These are phyloP conservation scores for Choiromyces venosus DNA, from an alignment of 495 filamentous ascomycete species.

Conservation along the genomic window DNA sequence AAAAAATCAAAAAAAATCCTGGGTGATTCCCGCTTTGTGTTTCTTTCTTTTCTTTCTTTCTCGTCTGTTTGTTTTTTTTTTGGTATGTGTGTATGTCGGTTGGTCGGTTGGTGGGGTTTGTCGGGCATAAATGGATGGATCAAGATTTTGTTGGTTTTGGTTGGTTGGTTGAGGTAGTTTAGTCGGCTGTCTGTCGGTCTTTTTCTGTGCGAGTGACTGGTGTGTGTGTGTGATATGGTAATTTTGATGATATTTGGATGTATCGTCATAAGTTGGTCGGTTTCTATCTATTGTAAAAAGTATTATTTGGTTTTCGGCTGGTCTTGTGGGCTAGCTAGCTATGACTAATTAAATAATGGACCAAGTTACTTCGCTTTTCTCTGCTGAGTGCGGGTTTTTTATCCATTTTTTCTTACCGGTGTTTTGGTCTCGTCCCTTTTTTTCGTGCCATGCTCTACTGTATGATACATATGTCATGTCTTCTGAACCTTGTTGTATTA, in stretches of 20 bases:
- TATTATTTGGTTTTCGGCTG: not conserved
- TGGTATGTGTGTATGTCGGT: not conserved
- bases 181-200: not conserved
- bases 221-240: not conserved
- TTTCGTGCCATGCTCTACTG: not conserved
- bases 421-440: not conserved
- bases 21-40: not conserved
- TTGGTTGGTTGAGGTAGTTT: not conserved
- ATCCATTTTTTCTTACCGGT: not conserved
- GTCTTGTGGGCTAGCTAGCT: too few species aligned
- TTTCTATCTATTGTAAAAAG: too few species aligned
- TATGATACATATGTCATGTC: not conserved
- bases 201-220: not conserved
- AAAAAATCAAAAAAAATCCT: not conserved
- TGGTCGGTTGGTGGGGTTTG: not conserved
- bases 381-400: not conserved
- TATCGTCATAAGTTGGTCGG: too few species aligned
- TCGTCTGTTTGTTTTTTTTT: not conserved
- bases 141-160: too few species aligned
- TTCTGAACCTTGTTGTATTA: not conserved
- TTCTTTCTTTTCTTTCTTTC: not conserved
- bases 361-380: not conserved
- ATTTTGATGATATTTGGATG: not conserved
- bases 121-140: too few species aligned
- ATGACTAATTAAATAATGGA: not conserved